These are phyloP conservation scores for Ambrosiella cleistominuta DNA, from an alignment of 2,329 filamentous ascomycete genomes.

Conservation along the genomic window DNA sequence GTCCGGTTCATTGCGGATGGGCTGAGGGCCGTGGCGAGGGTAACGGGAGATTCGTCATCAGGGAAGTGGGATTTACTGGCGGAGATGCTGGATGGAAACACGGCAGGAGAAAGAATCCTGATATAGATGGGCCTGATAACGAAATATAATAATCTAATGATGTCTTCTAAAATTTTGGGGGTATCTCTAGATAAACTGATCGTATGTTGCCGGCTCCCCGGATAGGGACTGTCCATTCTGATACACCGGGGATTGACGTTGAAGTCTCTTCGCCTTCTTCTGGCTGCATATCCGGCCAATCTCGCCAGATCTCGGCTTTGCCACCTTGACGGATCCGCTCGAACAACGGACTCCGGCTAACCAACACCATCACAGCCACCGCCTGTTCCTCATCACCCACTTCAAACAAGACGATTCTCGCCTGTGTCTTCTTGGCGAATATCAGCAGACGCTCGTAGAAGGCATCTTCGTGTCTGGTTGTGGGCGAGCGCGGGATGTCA, in stretches of 20 bases:
- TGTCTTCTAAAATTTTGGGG: not conserved
- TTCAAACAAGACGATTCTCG: slow-evolving; percentile 48
- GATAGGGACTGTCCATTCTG: slow-evolving; percentile 1
- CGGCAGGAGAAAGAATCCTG: not conserved
- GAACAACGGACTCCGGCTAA: slow-evolving; percentile 14
- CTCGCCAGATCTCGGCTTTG: slow-evolving; percentile 52
- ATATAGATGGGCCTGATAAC: not conserved
- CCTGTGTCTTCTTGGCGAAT: slow-evolving; percentile 30
- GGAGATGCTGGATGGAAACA: slow-evolving; percentile 50
- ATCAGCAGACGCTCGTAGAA: slow-evolving; percentile 53
- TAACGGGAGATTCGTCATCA: slow-evolving; percentile 42
- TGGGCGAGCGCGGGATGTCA: slow-evolving; percentile 17
- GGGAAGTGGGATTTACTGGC: slow-evolving; percentile 64
- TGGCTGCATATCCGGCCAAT: slow-evolving; percentile 33
- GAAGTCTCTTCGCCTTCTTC: not conserved
- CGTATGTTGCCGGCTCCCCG: slow-evolving; percentile 11
- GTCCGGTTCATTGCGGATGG: slow-evolving; percentile 56
- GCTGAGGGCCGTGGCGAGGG: slow-evolving; percentile 56
- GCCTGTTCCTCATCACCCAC: slow-evolving; percentile 56
- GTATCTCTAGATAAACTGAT: slow-evolving; percentile 9
- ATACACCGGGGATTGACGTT: not conserved
- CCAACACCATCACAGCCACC: slow-evolving; percentile 31
- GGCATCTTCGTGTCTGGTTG: slow-evolving; percentile 27
- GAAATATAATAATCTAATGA: not conserved
- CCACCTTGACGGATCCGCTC: slow-evolving; percentile 13